phyloP scores from a whole-genome alignment of 2,329 filamentous ascomycete species.

The Elsinoe perseae region DNA sequence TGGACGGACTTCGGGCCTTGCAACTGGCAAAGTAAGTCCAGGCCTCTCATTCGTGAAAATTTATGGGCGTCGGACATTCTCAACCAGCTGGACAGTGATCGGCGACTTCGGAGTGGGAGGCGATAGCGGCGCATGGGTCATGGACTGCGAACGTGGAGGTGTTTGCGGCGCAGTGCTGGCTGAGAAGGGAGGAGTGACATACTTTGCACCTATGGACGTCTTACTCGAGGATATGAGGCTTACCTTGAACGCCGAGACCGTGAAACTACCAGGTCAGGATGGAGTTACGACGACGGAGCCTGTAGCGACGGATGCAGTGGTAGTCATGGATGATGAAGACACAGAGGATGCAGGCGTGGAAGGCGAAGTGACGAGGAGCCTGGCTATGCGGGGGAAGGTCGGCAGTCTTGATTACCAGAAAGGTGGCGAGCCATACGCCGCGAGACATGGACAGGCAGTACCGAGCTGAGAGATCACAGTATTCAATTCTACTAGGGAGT shows the following conservation, averaged over 20 bases:
- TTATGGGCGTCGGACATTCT: conserved; percentile 72
- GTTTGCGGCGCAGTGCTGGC: conserved; percentile 88
- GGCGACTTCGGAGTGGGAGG: conserved; percentile 60
- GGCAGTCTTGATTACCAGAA: background rate
- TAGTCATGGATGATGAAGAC: background rate
- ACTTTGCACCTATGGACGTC: conserved; percentile 93
- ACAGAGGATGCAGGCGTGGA: background rate
- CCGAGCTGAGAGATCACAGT: conserved; percentile 1
- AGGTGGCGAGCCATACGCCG: background rate
- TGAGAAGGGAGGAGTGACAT: conserved; percentile 65
- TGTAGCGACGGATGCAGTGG: background rate
- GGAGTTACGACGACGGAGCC: background rate
- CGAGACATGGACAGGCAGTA: background rate
- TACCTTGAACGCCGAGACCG: conserved; percentile 60
- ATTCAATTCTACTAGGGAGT: too few species aligned
- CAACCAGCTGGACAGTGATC: conserved; percentile 58
- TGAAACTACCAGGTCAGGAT: conserved; percentile 57
- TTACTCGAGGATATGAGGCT: conserved; percentile 76
- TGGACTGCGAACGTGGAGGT: conserved; percentile 68
- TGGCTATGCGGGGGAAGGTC: background rate
- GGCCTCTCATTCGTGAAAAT: conserved; percentile 80
- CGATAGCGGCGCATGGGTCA: conserved; percentile 88
- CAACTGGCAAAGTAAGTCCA: conserved; percentile 67
- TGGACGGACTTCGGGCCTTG: conserved; percentile 76
- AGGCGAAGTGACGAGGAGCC: background rate